A percentile compares a stretch with the other conserved stretches of the same genome.
These are phyloP conservation scores for Hirschioporus abietinus DNA, from an alignment of 768 basidiomycete species.

Conservation along the genomic window DNA sequence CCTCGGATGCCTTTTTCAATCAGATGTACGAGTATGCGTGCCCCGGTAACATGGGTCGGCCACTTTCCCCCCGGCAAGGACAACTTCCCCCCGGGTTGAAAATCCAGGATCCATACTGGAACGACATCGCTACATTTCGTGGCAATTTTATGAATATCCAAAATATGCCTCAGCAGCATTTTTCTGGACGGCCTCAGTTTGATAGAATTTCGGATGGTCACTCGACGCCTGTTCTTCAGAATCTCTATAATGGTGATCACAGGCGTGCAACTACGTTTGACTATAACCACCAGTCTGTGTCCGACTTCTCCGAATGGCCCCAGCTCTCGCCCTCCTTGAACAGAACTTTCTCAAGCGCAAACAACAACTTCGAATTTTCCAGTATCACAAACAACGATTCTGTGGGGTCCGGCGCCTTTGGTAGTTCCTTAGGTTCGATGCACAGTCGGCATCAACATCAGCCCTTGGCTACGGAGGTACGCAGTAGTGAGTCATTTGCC, in stretches of 20 bases:
- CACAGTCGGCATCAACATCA: not conserved
- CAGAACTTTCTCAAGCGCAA: not conserved
- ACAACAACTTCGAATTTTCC: not conserved
- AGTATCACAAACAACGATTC: not conserved
- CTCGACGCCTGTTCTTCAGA: not conserved
- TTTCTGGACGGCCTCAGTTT: not conserved
- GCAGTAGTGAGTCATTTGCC: not conserved
- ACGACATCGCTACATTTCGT: not conserved
- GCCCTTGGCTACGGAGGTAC: not conserved
- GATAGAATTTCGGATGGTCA: not conserved
- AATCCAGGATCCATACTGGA: not conserved
- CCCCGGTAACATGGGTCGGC: not conserved
- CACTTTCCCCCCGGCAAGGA: not conserved
- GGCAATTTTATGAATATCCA: not conserved
- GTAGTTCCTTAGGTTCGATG: not conserved
- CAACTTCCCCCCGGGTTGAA: not conserved
- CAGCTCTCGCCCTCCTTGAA: not conserved
- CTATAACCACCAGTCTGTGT: not conserved
- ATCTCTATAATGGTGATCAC: not conserved
- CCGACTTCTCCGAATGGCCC: not conserved
- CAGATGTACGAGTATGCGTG: slow-evolving; percentile 5
- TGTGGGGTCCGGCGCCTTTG: not conserved
- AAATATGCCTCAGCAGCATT: not conserved
- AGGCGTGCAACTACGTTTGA: not conserved
- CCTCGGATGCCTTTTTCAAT: slow-evolving; percentile 11